A percentile compares a stretch with the other conserved stretches of the same genome.
These are phyloP conservation scores for Volvariella volvacea DNA, from an alignment of 1,284 basidiomycete genomes.

Conservation along the genomic window DNA sequence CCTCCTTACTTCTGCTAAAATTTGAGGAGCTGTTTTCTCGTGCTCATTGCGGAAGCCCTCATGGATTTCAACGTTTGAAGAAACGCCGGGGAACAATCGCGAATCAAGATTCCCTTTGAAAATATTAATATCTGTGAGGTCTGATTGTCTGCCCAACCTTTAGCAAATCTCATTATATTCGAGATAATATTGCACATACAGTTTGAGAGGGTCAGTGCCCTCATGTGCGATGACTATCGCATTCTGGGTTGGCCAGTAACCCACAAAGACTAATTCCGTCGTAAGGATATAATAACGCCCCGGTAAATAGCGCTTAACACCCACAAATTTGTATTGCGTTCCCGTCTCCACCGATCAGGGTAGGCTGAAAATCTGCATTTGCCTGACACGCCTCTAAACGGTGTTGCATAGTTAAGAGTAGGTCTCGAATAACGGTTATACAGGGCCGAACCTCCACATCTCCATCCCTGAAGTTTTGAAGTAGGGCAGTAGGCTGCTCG, in stretches of 20 bases:
- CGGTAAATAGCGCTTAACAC: conserved; percentile 7
- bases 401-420: too few relatives aligned
- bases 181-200: conserved; percentile 22
- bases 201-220: conserved; percentile 43
- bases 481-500: conserved; percentile 36
- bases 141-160: conserved; percentile 19
- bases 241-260: conserved; percentile 37
- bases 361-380: conserved; percentile 35
- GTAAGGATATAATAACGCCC: too few relatives aligned
- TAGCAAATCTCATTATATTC: conserved; percentile 1
- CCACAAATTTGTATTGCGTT: conserved; percentile 36
- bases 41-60: conserved; percentile 44
- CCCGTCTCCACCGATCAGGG: conserved; percentile 41
- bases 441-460: conserved; percentile 28
- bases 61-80: conserved; percentile 33
- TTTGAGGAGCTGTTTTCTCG: conserved; percentile 27
- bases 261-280: conserved; percentile 45
- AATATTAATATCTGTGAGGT: conserved; percentile 42
- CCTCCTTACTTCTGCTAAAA: conserved; percentile 31
- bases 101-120: conserved; percentile 27
- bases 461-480: conserved; percentile 25
- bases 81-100: conserved; percentile 41
- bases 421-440: too few relatives aligned
- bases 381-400: conserved; percentile 34
- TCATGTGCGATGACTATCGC: conserved; percentile 45